These are phyloP conservation scores for Daedalea quercina DNA, from an alignment of 768 basidiomycete genomes.

Conservation along the genomic window DNA sequence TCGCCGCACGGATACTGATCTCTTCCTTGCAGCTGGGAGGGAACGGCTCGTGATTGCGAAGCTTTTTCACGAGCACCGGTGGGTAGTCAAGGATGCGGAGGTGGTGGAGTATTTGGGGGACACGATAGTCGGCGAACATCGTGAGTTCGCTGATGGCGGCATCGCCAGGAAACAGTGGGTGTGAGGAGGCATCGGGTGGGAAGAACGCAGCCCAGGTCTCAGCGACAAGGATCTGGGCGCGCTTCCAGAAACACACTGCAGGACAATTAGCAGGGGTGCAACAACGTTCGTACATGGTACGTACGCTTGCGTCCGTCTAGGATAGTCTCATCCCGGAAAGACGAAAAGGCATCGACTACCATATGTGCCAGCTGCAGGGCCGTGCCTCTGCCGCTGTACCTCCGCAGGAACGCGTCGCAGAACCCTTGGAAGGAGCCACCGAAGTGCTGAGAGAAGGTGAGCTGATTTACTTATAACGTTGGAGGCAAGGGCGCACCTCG, in stretches of 20 bases:
- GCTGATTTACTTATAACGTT: not conserved
- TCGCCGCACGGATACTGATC: conserved; percentile 71
- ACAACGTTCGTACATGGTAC: conserved; percentile 2
- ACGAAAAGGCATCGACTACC: conserved; percentile 64
- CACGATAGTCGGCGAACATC: conserved; percentile 93
- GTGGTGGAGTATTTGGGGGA: conserved; percentile 87
- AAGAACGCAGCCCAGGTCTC: conserved; percentile 93
- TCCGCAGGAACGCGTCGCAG: conserved; percentile 50
- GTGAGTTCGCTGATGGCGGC: conserved; percentile 66
- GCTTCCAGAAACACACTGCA: conserved; percentile 81
- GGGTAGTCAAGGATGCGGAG: conserved; percentile 73
- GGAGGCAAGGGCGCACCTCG: conserved; percentile 38
- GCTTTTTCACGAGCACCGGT: conserved; percentile 42
- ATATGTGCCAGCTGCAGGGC: conserved; percentile 68
- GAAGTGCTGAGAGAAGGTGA: conserved; percentile 40
- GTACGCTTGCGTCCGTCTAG: conserved; percentile 56
- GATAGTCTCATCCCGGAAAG: conserved; percentile 64
- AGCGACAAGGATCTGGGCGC: conserved; percentile 86
- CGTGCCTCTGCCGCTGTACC: conserved; percentile 48
- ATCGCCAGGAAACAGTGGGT: conserved; percentile 73
- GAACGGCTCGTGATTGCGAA: conserved; percentile 40
- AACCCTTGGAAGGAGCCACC: conserved; percentile 68
- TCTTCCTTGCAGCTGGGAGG: conserved; percentile 60
- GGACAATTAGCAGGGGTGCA: not conserved
- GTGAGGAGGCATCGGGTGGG: conserved; percentile 39